phyloP scores from a whole-genome alignment of 192 early-diverging fungal genomes.

The Rhizoclosmatium globosum region DNA sequence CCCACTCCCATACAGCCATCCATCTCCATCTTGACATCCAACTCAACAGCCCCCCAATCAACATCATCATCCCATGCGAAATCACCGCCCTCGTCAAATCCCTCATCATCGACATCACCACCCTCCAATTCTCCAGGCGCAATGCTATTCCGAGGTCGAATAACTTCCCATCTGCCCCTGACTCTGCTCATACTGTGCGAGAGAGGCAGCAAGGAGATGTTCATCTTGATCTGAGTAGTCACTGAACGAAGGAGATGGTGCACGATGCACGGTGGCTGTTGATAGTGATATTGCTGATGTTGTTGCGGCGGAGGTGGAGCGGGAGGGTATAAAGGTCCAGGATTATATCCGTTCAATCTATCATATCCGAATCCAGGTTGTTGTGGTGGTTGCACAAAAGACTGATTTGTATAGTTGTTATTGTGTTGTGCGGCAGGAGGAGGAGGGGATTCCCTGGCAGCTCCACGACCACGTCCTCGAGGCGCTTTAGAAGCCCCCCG shows the following conservation, averaged over 20 bases:
- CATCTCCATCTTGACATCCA: background rate
- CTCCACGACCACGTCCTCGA: background rate
- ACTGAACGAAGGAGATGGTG: background rate
- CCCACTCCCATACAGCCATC: background rate
- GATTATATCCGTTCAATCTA: background rate
- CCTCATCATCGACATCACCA: background rate
- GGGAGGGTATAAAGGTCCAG: background rate
- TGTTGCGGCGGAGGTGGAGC: background rate
- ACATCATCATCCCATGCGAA: too few relatives aligned
- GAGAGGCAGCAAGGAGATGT: background rate
- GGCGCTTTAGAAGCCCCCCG: background rate
- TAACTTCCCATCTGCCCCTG: background rate
- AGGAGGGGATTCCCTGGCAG: too few relatives aligned
- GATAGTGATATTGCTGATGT: background rate
- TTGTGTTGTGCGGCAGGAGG: too few relatives aligned
- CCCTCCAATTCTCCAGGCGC: background rate
- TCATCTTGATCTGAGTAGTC: background rate
- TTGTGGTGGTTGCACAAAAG: background rate
- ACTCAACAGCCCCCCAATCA: background rate
- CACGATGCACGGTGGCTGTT: background rate
- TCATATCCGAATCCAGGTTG: background rate
- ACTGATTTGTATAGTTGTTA: too few relatives aligned
- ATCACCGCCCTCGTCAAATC: background rate
- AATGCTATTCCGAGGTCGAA: background rate
- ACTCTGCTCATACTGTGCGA: slow-evolving; percentile 8